Conservation (phyloP, 2,329 filamentous ascomycete species). For the Macrophomina pseudophaseolina region DNA sequence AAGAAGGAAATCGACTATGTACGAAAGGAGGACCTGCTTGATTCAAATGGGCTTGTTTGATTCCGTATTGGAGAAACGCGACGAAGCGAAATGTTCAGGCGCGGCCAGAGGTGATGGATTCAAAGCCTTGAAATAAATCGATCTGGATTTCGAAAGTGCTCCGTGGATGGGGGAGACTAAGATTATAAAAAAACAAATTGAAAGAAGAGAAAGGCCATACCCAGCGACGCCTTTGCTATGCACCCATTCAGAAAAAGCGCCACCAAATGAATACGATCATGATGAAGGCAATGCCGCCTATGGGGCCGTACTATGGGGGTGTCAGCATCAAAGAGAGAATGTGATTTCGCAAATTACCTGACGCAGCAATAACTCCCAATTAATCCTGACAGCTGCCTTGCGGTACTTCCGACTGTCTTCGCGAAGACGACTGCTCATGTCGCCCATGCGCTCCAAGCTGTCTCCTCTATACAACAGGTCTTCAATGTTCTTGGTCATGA, state of each 20-base stretch:
- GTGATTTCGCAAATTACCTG: constrained; percentile 61
- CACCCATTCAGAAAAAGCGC: constrained; percentile 77
- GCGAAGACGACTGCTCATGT: constrained; percentile 82
- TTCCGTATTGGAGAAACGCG: too few species aligned
- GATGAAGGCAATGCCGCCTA: constrained; percentile 80
- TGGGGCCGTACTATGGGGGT: constrained; percentile 75
- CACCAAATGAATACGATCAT: constrained; percentile 88
- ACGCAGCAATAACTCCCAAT: constrained; percentile 95
- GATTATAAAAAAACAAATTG: constrained; percentile 17
- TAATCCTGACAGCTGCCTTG: constrained; percentile 90
- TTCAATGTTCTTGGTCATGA: constrained; percentile 99
- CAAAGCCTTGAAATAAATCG: background rate
- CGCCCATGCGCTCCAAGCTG: constrained; percentile 94
- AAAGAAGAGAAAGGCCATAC: constrained; percentile 19
- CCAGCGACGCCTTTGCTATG: constrained; percentile 27
- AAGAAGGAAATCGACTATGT: too few species aligned
- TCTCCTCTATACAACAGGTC: constrained; percentile 94
- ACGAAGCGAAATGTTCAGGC: too few species aligned
- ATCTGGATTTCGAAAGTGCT: constrained; percentile 1
- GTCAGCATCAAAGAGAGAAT: constrained; percentile 9
- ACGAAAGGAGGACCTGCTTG: too few species aligned
- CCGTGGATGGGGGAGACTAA: background rate
- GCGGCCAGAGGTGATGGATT: too few species aligned
- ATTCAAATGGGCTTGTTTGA: too few species aligned
- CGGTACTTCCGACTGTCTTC: constrained; percentile 96